Evolutionary conservation across 2,329 filamentous ascomycete species (phyloP).

Genomic region (Pyricularia sp.): DNA sequence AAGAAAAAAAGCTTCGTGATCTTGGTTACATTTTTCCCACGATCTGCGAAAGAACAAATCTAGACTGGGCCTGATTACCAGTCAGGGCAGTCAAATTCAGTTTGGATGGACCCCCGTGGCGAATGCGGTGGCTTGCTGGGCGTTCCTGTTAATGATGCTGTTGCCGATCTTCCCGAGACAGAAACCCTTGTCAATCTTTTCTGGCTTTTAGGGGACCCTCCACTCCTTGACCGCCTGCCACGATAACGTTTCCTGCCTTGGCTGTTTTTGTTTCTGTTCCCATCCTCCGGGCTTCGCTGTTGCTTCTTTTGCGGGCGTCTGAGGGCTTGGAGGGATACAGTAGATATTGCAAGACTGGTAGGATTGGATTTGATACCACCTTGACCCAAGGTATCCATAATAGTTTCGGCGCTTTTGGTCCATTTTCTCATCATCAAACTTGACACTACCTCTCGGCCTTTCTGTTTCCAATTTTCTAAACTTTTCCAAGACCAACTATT

Average conservation of each 20-base stretch:
- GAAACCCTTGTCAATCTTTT: not conserved
- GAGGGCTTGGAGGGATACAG: too few relatives aligned
- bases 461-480: not conserved
- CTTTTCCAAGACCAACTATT: not conserved
- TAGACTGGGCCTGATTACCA: not conserved
- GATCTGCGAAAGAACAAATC: not conserved
- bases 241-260: not conserved
- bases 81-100: not conserved
- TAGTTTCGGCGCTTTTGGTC: not conserved
- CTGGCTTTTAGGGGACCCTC: not conserved
- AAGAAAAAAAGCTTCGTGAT: not conserved
- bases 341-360: too few relatives aligned
- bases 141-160: not conserved
- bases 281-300: not conserved
- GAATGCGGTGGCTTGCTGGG: not conserved
- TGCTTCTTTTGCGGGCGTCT: not conserved
- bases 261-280: too few relatives aligned
- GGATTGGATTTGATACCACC: not conserved
- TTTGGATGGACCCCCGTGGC: not conserved
- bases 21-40: not conserved
- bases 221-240: not conserved
- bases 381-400: not conserved
- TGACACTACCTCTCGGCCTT: not conserved
- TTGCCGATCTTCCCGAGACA: not conserved
- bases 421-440: not conserved